Percentiles rank a stretch among this genome's conserved stretches.
phyloP scores from a whole-genome alignment of 805 yeast genomes.

The Ogataea kodamae region DNA sequence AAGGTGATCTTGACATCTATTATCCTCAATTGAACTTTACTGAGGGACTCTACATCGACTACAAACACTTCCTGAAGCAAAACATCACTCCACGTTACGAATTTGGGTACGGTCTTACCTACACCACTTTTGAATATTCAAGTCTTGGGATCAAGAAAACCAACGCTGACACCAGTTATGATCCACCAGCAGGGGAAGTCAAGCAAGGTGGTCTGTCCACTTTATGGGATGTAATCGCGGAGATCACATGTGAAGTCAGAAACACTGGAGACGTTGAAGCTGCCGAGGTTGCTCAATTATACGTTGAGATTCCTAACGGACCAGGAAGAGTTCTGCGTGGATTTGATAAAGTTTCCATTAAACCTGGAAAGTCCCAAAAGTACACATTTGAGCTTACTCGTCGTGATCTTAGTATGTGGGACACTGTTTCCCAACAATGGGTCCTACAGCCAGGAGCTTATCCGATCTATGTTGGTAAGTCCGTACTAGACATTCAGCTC shows the following conservation, averaged over 20 bases:
- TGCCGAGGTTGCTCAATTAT: slow-evolving; percentile 41
- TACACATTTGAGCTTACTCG: slow-evolving; percentile 35
- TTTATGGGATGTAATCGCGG: slow-evolving; percentile 19
- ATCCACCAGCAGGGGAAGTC: not conserved
- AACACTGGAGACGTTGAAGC: slow-evolving; percentile 38
- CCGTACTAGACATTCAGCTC: slow-evolving; percentile 14
- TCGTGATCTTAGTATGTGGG: slow-evolving; percentile 44
- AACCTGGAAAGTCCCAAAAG: slow-evolving; percentile 30
- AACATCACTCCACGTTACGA: slow-evolving; percentile 55
- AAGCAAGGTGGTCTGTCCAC: not conserved
- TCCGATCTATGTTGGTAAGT: slow-evolving; percentile 35
- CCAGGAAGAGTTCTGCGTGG: slow-evolving; percentile 42
- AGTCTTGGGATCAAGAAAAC: slow-evolving; percentile 16
- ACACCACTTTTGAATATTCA: slow-evolving; percentile 39
- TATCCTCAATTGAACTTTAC: slow-evolving; percentile 43
- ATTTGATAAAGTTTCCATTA: slow-evolving; percentile 38
- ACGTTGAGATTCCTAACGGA: slow-evolving; percentile 40
- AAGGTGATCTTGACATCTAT: slow-evolving; percentile 29
- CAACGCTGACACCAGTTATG: slow-evolving; percentile 1
- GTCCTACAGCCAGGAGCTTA: slow-evolving; percentile 43
- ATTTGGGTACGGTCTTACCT: slow-evolving; percentile 61
- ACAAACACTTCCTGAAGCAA: slow-evolving; percentile 54
- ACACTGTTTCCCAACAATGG: slow-evolving; percentile 41
- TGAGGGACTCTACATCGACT: slow-evolving; percentile 50
- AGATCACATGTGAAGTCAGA: slow-evolving; percentile 35